These are phyloP conservation scores for Panaeolus cyanescens DNA, from an alignment of 768 basidiomycete genomes.

Conservation along the genomic window DNA sequence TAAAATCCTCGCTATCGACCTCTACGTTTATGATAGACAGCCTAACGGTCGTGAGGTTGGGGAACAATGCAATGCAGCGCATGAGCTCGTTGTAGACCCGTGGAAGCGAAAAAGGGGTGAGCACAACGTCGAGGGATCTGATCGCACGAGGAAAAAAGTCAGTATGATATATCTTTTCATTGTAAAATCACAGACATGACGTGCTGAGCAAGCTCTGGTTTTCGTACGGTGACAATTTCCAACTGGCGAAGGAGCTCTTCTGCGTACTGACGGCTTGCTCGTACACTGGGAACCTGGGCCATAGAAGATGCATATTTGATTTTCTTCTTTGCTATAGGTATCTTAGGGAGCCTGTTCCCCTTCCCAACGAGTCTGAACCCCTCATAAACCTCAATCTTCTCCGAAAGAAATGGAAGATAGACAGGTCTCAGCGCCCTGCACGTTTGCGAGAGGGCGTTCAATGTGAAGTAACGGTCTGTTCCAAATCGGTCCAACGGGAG, in stretches of 20 bases:
- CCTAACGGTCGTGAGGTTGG: background rate
- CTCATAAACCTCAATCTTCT: background rate
- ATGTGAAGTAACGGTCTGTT: background rate
- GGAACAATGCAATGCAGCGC: background rate
- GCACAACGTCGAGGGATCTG: background rate
- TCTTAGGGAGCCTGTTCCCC: background rate
- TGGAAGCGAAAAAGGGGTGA: background rate
- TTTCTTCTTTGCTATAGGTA: no score
- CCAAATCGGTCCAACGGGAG: background rate
- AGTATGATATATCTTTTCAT: no score
- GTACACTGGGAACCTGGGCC: background rate
- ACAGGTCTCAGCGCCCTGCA: background rate
- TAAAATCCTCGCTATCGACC: background rate
- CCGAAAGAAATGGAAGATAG: background rate
- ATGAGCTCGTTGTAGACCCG: background rate
- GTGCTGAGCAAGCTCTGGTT: background rate
- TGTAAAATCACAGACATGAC: background rate
- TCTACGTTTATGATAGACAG: background rate
- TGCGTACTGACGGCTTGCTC: background rate
- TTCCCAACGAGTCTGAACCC: background rate
- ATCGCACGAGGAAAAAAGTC: background rate
- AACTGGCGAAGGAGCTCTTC: constrained; percentile 4
- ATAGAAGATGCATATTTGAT: no score
- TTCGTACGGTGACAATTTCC: background rate
- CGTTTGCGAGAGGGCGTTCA: background rate